Conservation (phyloP, 208 protist genomes). For the Crithidia acanthocephali region DNA sequence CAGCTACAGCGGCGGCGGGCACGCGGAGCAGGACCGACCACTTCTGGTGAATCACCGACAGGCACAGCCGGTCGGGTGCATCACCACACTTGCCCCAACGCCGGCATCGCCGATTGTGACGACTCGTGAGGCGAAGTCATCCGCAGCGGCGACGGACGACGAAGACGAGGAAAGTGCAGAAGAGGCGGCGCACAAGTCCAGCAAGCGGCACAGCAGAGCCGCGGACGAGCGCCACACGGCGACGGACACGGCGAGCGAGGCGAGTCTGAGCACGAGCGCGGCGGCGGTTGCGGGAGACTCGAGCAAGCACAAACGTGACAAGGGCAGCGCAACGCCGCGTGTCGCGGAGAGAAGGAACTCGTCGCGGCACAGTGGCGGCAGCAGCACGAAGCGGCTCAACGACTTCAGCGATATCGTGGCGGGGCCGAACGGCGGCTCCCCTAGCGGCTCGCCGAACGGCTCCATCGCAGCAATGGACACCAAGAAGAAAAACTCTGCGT, state of each 20-base stretch:
- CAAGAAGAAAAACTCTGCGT: conserved; percentile 11
- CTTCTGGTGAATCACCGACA: neutral
- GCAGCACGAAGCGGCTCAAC: neutral
- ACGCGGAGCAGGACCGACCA: neutral
- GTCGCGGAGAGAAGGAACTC: neutral
- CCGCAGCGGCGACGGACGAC: neutral
- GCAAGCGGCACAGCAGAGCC: neutral
- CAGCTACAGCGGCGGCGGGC: neutral
- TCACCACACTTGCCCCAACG: neutral
- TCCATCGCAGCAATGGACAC: neutral
- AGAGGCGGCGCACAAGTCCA: too few relatives aligned
- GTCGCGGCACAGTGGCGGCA: neutral
- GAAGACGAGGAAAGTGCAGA: neutral
- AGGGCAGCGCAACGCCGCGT: neutral
- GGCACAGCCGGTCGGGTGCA: conserved; percentile 22
- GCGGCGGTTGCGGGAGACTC: neutral
- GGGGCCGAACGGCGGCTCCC: neutral
- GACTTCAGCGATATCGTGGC: conserved; percentile 25
- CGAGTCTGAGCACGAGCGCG: conserved; percentile 1
- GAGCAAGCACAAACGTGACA: neutral
- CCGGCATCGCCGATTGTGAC: too few relatives aligned
- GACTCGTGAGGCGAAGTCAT: neutral
- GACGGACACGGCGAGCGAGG: conserved; percentile 3
- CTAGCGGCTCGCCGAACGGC: neutral
- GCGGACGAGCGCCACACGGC: neutral